Evolutionary conservation across 176 grass and related monocot species (phyloP), one percentile per base, ranked within the genome.

Genomic region (Zoysia japonica): DNA sequence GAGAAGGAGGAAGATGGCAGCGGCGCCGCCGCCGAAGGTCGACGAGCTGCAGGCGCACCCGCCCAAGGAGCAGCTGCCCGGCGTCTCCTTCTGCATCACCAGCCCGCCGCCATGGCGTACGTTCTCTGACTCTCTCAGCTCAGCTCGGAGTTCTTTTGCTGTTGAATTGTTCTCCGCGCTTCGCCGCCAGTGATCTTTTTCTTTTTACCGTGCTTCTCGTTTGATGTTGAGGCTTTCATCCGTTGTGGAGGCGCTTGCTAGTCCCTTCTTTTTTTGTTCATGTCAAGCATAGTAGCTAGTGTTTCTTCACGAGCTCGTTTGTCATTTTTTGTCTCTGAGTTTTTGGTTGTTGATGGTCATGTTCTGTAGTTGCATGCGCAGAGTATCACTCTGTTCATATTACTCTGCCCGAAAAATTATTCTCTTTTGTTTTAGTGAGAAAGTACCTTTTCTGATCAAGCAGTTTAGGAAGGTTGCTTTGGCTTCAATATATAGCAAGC

Each of bases 101-200:
- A 99, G 96, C 61, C 96, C 96, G 53, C 96, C 96, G 62, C 92
- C 90, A 67, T 93, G 92, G 96, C 96, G 96, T 99, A 85, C 88
- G 90, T 85, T 42, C 72, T 55, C 35, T 28, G 28, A 38, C 46
- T 87, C 28, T 28, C 28, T 14, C 72, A 43, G 3, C 73, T 78
- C 45, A 53, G 10, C 0, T 42, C 45, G 4, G 7, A 0, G 0
- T 2, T 5, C 39, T 38, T 59, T 38, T 54, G 42, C 49, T 83
- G 52, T 75, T 72, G 10, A 81, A 76, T 17, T 87, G 42, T 54
- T 82, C 48, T 67, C 4, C 44, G 14, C 54, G 54, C 11, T 65
- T 76, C 41, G 51, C 41, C 8, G 67, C 16, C 66, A 1, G 35
- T 76, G 43, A 17, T 75, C 2, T 17, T 75, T 39, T 51, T 11